phyloP scores from a whole-genome alignment of 1,284 basidiomycete species.

The Sporisorium scitamineum region DNA sequence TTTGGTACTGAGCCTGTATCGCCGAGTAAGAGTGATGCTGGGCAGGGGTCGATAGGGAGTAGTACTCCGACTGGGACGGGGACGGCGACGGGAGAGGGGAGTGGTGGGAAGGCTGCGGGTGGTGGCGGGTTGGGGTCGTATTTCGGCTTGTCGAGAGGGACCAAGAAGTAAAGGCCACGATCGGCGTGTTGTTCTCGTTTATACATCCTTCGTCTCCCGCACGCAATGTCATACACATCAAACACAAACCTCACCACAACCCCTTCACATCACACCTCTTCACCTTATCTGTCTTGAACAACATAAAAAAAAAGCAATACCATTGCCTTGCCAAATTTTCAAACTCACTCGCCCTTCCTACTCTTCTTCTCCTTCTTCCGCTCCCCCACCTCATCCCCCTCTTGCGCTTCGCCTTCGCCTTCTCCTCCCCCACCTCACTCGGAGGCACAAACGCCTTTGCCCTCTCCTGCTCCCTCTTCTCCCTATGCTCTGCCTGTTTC shows the following conservation, averaged over 20 bases:
- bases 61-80: too few species aligned
- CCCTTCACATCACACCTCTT: background rate
- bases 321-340: background rate
- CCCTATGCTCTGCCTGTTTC: constrained; percentile 55
- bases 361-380: constrained; percentile 29
- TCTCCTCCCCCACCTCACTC: constrained; percentile 28
- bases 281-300: background rate
- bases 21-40: constrained; percentile 10
- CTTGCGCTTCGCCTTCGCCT: constrained; percentile 29
- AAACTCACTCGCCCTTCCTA: constrained; percentile 27
- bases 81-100: too few species aligned
- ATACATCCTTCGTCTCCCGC: background rate
- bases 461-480: constrained; percentile 54
- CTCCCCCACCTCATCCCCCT: background rate
- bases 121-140: constrained; percentile 30
- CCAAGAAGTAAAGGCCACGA: constrained; percentile 2
- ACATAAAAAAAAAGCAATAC: background rate
- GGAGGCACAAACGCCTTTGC: constrained; percentile 55
- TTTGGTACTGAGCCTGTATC: background rate
- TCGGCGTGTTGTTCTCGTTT: too few species aligned
- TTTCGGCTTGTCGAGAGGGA: constrained; percentile 26
- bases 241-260: background rate
- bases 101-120: constrained; percentile 1
- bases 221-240: background rate
- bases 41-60: background rate